Conservation (phyloP, 2,329 filamentous ascomycete genomes). For the Aspergillus sp. region DNA sequence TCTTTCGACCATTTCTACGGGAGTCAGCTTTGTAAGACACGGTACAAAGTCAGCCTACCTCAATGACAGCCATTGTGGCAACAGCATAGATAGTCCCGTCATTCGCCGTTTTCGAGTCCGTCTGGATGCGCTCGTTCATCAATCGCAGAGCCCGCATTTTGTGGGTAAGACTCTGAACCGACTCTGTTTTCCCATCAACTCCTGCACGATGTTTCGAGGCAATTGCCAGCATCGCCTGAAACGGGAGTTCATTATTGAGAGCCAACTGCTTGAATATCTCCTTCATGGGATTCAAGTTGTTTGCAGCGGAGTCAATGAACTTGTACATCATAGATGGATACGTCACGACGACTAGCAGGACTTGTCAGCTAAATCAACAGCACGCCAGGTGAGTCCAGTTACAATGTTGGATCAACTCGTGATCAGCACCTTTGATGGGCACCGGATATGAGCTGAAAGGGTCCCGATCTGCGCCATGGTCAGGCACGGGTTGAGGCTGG, state of each 20-base stretch:
- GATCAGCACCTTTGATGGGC: conserved; percentile 23
- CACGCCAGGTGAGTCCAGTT: conserved; percentile 13
- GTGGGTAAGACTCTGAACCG: conserved; percentile 33
- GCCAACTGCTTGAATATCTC: conserved; percentile 32
- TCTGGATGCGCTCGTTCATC: conserved; percentile 30
- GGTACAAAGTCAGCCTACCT: conserved; percentile 21
- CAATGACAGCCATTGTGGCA: conserved; percentile 35
- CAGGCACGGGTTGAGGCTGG: conserved; percentile 17
- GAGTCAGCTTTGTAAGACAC: conserved; percentile 12
- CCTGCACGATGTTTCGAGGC: conserved; percentile 33
- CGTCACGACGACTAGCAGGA: conserved; percentile 27
- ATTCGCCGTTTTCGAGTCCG: conserved; percentile 22
- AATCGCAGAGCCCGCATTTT: conserved; percentile 33
- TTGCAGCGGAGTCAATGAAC: conserved; percentile 24
- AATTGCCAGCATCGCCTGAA: conserved; percentile 36
- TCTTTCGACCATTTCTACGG: conserved; percentile 36
- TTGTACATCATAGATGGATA: conserved; percentile 39
- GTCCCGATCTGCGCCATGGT: conserved; percentile 20
- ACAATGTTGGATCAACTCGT: conserved; percentile 34
- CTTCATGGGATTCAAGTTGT: conserved; percentile 27
- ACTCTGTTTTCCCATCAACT: conserved; percentile 30
- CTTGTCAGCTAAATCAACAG: conserved; percentile 18
- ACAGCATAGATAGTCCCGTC: conserved; percentile 33
- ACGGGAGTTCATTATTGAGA: conserved; percentile 29
- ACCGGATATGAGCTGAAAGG: conserved; percentile 31